Evolutionary conservation across 768 basidiomycete species (phyloP), one percentile per base, ranked within the genome.

Genomic region (Pleurotus pulmonarius): DNA sequence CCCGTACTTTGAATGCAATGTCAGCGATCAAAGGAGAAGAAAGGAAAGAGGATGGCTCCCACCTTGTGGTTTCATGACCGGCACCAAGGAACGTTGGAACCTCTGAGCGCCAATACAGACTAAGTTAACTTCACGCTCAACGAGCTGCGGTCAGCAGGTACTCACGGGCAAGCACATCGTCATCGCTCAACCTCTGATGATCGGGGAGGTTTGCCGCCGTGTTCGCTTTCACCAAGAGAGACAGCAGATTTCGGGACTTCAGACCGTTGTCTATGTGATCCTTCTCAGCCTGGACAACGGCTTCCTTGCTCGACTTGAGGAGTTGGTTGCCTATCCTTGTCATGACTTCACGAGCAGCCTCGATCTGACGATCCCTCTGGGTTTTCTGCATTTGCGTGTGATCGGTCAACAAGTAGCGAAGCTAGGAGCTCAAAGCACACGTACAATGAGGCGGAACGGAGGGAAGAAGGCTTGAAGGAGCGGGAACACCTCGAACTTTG

Each of bases 221-320:
- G 64, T 89, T 90, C 3, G 87, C 86, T 57, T 76, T 75, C 43
- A 88, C 71, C 3, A 89, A 71, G 24, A 87, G 62, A 0, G 82
- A 83, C 3, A 89, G 70, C 3, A 90, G 64, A 69, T 88, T 87
- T 15, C 82, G 76, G 68, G 69, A 73, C 65, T 61, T 62, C 4
- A 63, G 59, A 3, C 64, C 63, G 34, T 70, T 69, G 16, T 67
- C 69, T 3, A 65, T 59, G 8, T 73, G 70, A 41, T 64, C 67
- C 6, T 65, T 65, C 22, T 69, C 64, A 3, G 60, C 65, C 39
- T 59, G 57, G 37, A 38, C 59, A 55, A 71, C 58, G 11, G 66
- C 67, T 18, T 64, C 65, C 64, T 85, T 86, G 61, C 83, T 86
- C 6, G 81, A 73, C 5, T 59, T 56, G 16, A 85, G 58, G 5